Evolutionary conservation across 1,139 yeast species (phyloP).

Genomic region (Diutina siamensis): DNA sequence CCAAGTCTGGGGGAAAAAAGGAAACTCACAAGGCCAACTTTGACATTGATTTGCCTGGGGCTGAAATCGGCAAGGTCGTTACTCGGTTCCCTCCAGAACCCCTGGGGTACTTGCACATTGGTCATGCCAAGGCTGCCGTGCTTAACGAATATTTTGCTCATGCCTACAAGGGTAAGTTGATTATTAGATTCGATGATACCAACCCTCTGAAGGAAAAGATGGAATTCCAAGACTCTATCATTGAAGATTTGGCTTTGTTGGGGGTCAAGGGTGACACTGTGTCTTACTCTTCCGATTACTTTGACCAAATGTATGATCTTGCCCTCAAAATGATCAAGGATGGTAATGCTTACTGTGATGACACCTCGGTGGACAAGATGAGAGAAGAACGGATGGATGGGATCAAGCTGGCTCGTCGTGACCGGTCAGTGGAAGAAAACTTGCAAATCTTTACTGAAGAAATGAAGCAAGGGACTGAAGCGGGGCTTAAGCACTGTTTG

Average conservation of each 20-base stretch:
- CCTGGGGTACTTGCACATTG: constrained; percentile 91
- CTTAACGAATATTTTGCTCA: constrained; percentile 93
- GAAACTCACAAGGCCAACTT: constrained; percentile 82
- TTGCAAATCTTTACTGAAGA: constrained; percentile 73
- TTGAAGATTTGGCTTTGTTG: constrained; percentile 77
- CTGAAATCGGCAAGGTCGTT: constrained; percentile 85
- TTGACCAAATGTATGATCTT: constrained; percentile 76
- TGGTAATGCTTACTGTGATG: constrained; percentile 95
- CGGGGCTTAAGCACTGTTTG: constrained; percentile 77
- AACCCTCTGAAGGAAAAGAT: constrained; percentile 91
- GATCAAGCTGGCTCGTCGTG: constrained; percentile 80
- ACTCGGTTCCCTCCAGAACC: constrained; percentile 99
- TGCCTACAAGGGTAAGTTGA: constrained; percentile 85
- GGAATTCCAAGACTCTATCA: constrained; percentile 85
- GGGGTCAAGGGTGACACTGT: constrained; percentile 85
- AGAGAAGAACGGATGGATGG: constrained; percentile 98
- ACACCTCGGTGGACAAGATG: constrained; percentile 87
- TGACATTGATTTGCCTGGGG: constrained; percentile 85
- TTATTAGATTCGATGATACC: constrained; percentile 93
- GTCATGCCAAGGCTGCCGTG: constrained; percentile 96
- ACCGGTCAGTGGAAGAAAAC: constrained; percentile 84
- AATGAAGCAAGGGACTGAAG: constrained; percentile 88
- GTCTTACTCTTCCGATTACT: constrained; percentile 88
- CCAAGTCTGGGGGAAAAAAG: constrained; percentile 51
- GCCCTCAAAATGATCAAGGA: constrained; percentile 81